Evolutionary conservation across 768 basidiomycete species (phyloP).

Genomic region (Leccinum subgranulosum): DNA sequence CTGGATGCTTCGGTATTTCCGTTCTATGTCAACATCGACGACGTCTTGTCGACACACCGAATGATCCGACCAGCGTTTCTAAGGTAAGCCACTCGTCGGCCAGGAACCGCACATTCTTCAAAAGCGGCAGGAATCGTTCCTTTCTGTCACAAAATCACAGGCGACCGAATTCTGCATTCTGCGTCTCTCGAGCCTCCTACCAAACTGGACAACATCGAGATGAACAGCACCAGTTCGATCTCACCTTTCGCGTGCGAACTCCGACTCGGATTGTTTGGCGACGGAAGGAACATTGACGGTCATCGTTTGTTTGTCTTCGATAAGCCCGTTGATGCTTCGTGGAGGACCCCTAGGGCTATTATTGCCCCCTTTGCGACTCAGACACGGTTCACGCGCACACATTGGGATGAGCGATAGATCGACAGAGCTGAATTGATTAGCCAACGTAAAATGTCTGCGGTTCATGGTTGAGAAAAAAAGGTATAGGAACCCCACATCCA

Average conservation of each 20-base stretch:
- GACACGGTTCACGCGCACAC: neutral
- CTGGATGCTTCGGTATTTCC: slow-evolving; percentile 20
- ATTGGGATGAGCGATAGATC: neutral
- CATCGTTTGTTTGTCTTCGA: slow-evolving; percentile 2
- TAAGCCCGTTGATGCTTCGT: neutral
- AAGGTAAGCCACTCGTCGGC: neutral
- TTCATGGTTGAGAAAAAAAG: neutral
- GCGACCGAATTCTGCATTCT: neutral
- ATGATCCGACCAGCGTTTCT: neutral
- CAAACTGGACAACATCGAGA: slow-evolving; percentile 13
- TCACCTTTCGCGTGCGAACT: slow-evolving; percentile 27
- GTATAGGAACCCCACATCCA: neutral
- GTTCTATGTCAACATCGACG: slow-evolving; percentile 13
- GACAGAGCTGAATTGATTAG: neutral
- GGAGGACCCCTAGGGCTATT: neutral
- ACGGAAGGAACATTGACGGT: slow-evolving; percentile 21
- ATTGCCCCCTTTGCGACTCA: neutral
- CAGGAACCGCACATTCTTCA: slow-evolving; percentile 1
- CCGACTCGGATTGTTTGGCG: slow-evolving; percentile 21
- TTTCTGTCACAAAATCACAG: neutral
- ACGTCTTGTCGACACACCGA: neutral
- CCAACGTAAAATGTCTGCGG: neutral
- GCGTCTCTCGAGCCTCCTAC: slow-evolving; percentile 15
- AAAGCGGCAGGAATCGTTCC: slow-evolving; percentile 13
- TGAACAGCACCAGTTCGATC: slow-evolving; percentile 9